phyloP scores from a whole-genome alignment of 768 basidiomycete genomes.

The Boletus fagicola region DNA sequence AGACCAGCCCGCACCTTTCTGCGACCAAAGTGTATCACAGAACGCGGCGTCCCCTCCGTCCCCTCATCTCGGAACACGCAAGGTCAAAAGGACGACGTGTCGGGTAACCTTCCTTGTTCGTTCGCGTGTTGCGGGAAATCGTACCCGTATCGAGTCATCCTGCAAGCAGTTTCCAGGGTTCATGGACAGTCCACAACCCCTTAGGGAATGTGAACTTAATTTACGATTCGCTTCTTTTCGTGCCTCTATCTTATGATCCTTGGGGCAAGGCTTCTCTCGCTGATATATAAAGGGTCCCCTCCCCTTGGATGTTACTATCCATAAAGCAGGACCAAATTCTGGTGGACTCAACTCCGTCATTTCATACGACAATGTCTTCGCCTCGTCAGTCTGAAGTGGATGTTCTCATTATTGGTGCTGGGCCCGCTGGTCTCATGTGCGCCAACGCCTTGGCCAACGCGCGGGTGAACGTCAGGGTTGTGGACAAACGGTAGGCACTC shows the following conservation, averaged over 20 bases:
- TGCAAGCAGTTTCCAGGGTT: not conserved
- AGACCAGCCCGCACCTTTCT: too few species aligned
- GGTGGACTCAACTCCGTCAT: not conserved
- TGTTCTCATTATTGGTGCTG: constrained; percentile 43
- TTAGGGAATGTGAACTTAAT: not conserved
- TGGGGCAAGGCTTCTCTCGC: not conserved
- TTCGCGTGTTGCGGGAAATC: constrained; percentile 2
- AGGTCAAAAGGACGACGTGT: not conserved
- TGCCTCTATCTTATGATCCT: not conserved
- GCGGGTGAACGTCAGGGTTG: constrained; percentile 36
- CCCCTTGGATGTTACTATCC: not conserved
- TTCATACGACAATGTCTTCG: constrained; percentile 12
- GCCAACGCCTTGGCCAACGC: constrained; percentile 41
- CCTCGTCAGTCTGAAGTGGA: constrained; percentile 35
- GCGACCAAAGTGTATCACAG: not conserved
- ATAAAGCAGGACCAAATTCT: not conserved
- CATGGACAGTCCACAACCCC: not conserved
- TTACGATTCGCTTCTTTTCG: not conserved
- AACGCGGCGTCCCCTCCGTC: not conserved
- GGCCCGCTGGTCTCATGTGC: constrained; percentile 43
- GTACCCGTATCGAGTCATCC: not conserved
- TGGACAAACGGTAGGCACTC: constrained; percentile 39
- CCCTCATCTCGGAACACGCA: not conserved
- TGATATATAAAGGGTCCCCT: not conserved
- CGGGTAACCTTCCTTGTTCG: not conserved